Base-by-base conservation (phyloP, 805 yeast genomes). In the Candida pini region DNA sequence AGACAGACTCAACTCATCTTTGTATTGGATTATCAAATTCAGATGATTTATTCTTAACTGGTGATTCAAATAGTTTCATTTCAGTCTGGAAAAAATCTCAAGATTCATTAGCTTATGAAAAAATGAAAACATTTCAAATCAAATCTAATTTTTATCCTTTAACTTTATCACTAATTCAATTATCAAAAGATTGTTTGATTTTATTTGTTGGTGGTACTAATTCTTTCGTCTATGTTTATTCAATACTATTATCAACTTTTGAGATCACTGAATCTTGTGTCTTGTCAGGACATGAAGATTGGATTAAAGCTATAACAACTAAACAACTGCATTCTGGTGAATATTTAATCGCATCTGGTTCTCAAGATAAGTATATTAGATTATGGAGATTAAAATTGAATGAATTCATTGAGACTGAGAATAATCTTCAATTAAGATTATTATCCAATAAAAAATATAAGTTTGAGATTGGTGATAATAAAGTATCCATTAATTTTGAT, bases 261-360 rank as follows among this genome's bases (percentile, higher is more conserved):
- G 3, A 37, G 44, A 60, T 69, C 27, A 34, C 48, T 7, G 63
- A 62, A 34, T 64, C 68, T 20, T 82, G 88, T 1, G 62, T 62
- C 7, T 59, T 92, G 22, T 70, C 78, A 18, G 98, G 99, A 4
- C 98, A 92, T 56, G 98, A 92, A 59, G 96, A 89, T 58, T 92
- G 99, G 99, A 74, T 92, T 33, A 82, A 83, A 53, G 69, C 86
- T 10, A 60, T 92, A 20, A 69, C 78, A 1, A 75, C 86, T 51
- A 75, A 71, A 24, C 58, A 68, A 37, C 62, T 63, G 26, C 68
- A 63, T 14, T 66, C 65, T 6, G 74, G 69, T 16, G 78, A 75
- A 40, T 76, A 70, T 47, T 54, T 85, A 3, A 63, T 92, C 18
- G 97, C 97, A 5, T 76, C 84, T 36, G 97, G 95, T 0, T 81